phyloP scores from a whole-genome alignment of 2,329 filamentous ascomycete species.

The Colletotrichum sp. region DNA sequence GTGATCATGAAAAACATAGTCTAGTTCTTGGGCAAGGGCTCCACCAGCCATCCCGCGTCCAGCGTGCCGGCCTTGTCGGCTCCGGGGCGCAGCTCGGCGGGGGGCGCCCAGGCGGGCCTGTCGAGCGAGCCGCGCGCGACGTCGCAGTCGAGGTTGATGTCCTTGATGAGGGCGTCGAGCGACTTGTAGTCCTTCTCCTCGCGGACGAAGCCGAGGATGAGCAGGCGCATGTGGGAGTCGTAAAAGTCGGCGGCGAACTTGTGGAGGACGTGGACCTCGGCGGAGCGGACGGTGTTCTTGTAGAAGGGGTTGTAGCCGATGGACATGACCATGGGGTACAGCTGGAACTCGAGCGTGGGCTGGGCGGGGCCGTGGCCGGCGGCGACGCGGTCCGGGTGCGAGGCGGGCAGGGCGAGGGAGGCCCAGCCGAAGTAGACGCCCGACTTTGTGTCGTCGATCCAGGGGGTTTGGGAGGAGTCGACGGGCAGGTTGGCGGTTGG shows the following conservation, averaged over 20 bases:
- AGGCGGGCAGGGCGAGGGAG: slow-evolving; percentile 64
- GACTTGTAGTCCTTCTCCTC: slow-evolving; percentile 88
- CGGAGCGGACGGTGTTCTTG: slow-evolving; percentile 84
- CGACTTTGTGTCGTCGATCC: slow-evolving; percentile 68
- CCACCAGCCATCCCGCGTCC: slow-evolving; percentile 44
- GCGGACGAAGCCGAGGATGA: slow-evolving; percentile 86
- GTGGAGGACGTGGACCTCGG: slow-evolving; percentile 90
- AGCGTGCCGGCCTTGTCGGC: slow-evolving; percentile 33
- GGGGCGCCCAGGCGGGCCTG: slow-evolving; percentile 64
- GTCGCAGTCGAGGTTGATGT: slow-evolving; percentile 88
- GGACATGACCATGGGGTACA: slow-evolving; percentile 90
- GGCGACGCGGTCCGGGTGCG: slow-evolving; percentile 46
- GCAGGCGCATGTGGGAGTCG: slow-evolving; percentile 75
- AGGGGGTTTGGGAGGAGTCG: slow-evolving; percentile 62
- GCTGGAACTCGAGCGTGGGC: slow-evolving; percentile 29
- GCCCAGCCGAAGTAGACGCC: slow-evolving; percentile 97
- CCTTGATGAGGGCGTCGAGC: slow-evolving; percentile 81
- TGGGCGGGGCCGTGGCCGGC: slow-evolving; percentile 25
- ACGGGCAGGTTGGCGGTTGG: slow-evolving; percentile 93
- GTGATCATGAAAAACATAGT: neutral
- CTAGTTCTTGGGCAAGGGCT: slow-evolving; percentile 21
- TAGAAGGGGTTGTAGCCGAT: slow-evolving; percentile 99
- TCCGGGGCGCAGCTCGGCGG: slow-evolving; percentile 29
- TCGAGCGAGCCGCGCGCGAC: slow-evolving; percentile 78
- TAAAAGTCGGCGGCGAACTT: slow-evolving; percentile 85